A percentile compares a stretch with the other conserved stretches of the same genome.
Evolutionary conservation across 1,284 basidiomycete genomes (phyloP).

Genomic region (Austroboletus novae-zelandiae): DNA sequence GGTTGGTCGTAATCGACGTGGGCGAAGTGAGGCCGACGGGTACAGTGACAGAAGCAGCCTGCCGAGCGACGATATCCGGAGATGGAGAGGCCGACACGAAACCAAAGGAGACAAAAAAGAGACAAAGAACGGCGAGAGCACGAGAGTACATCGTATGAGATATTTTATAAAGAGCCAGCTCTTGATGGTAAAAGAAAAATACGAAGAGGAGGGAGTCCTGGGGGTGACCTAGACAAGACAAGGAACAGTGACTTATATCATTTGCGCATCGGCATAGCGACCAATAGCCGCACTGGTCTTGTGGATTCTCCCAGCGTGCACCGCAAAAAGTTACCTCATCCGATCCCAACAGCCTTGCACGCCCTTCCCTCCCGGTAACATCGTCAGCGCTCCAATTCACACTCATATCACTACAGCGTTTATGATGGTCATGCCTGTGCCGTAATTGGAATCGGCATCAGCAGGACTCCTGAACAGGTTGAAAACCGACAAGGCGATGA

Average conservation of each 20-base stretch:
- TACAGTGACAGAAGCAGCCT: conserved; percentile 19
- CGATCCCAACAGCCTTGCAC: conserved; percentile 68
- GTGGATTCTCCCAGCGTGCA: neutral
- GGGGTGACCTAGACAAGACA: neutral
- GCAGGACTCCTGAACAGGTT: conserved; percentile 66
- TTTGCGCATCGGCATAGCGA: conserved; percentile 20
- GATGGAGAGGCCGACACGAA: conserved; percentile 27
- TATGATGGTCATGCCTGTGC: conserved; percentile 73
- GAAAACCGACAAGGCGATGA: conserved; percentile 66
- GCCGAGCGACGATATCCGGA: conserved; percentile 16
- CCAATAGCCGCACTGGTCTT: neutral
- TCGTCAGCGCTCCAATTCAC: conserved; percentile 49
- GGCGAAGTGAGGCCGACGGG: conserved; percentile 23
- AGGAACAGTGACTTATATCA: conserved; percentile 1
- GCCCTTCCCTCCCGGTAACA: conserved; percentile 45
- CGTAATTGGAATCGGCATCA: conserved; percentile 72
- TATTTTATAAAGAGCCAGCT: conserved; percentile 33
- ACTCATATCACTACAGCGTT: conserved; percentile 77
- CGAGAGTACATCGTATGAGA: conserved; percentile 18
- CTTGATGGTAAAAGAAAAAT: conserved; percentile 11
- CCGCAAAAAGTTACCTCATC: conserved; percentile 33
- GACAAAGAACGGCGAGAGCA: conserved; percentile 15
- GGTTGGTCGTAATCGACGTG: conserved; percentile 30
- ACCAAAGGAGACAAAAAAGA: conserved; percentile 13
- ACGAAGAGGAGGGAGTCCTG: neutral